phyloP scores from a whole-genome alignment of 78 protist genomes.

The Bigelowiella natans region DNA sequence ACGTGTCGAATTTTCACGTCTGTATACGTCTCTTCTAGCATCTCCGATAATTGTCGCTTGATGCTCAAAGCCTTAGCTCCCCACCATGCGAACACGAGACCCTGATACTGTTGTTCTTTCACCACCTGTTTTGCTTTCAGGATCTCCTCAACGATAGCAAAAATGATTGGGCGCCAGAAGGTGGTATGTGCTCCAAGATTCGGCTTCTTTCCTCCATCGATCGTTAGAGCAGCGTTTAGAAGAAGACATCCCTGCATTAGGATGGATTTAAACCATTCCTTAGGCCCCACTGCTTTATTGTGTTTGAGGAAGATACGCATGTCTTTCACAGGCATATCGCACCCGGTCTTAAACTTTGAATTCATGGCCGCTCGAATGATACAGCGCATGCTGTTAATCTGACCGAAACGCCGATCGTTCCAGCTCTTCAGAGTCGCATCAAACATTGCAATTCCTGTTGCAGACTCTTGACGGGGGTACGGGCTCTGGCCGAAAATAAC shows the following conservation, averaged over 20 bases:
- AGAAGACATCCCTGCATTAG: slow-evolving; percentile 23
- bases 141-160: too few species aligned
- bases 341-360: background rate
- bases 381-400: slow-evolving; percentile 1
- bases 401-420: background rate
- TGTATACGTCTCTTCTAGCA: background rate
- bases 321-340: background rate
- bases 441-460: slow-evolving; percentile 33
- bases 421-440: slow-evolving; percentile 25
- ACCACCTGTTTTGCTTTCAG: background rate
- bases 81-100: slow-evolving; percentile 24
- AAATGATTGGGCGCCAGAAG: background rate
- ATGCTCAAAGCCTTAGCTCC: background rate
- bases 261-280: slow-evolving; percentile 19
- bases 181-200: background rate
- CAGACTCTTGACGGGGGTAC: slow-evolving; percentile 31
- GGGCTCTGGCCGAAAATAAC: slow-evolving; percentile 46
- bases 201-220: background rate
- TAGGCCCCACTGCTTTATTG: slow-evolving; percentile 6
- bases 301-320: background rate
- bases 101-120: background rate
- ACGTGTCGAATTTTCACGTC: background rate
- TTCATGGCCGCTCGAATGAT: background rate
- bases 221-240: slow-evolving; percentile 33
- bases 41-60: background rate